Percentiles rank a stretch among this genome's conserved stretches.
These are phyloP conservation scores for Pseudonitzschia multiseries DNA, from an alignment of 108 stramenopile species.

Conservation along the genomic window DNA sequence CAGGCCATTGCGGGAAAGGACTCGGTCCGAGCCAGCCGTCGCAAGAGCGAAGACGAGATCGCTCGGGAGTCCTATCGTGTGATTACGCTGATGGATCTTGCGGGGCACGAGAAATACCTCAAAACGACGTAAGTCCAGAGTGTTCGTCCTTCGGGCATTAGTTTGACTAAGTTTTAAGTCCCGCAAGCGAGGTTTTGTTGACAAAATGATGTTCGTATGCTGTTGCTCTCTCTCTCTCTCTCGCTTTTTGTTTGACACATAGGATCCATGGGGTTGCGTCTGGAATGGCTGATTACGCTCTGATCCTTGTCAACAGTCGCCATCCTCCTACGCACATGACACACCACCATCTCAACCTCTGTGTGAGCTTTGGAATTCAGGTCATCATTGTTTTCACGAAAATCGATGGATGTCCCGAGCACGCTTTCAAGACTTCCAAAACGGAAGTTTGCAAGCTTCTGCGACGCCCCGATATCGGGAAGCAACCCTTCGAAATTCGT, in stretches of 20 bases:
- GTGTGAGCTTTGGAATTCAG: constrained; percentile 94
- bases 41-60: constrained; percentile 80
- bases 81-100: constrained; percentile 95
- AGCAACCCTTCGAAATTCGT: constrained; percentile 73
- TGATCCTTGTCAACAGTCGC: constrained; percentile 94
- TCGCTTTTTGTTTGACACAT: neutral
- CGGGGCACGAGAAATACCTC: constrained; percentile 98
- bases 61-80: constrained; percentile 80
- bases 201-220: too few species aligned
- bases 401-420: constrained; percentile 93
- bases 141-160: too few species aligned
- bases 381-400: constrained; percentile 95
- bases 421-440: constrained; percentile 91
- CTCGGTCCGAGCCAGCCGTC: constrained; percentile 65
- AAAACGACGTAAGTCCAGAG: constrained; percentile 87
- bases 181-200: too few species aligned
- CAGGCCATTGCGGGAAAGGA: constrained; percentile 70
- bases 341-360: constrained; percentile 95
- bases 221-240: too few species aligned
- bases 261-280: constrained; percentile 94
- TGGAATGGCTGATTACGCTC: constrained; percentile 93
- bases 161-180: too few species aligned
- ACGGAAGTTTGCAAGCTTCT: constrained; percentile 74
- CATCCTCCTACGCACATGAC: constrained; percentile 99
- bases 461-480: constrained; percentile 68